These are phyloP conservation scores for Colletotrichum eleusines DNA, from an alignment of 2,329 filamentous ascomycete genomes.

Conservation along the genomic window DNA sequence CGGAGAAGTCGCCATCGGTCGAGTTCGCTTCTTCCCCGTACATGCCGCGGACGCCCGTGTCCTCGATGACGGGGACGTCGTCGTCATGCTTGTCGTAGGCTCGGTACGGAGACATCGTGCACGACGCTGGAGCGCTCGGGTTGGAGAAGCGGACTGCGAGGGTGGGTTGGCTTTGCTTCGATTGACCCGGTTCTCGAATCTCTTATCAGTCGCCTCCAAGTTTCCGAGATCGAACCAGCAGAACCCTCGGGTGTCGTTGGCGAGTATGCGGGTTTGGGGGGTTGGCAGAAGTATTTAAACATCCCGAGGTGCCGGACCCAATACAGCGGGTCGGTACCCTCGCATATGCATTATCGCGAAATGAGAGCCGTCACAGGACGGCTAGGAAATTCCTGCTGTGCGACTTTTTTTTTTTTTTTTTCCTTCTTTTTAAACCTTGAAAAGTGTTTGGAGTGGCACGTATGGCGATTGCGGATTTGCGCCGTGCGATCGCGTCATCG, in stretches of 20 bases:
- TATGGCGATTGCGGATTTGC: slow-evolving; percentile 35
- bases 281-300: not conserved
- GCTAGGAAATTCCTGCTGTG: not conserved
- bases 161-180: not conserved
- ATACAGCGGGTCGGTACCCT: not conserved
- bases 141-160: not conserved
- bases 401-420: slow-evolving; percentile 14
- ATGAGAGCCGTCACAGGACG: slow-evolving; percentile 10
- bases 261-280: not conserved
- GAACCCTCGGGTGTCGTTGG: not conserved
- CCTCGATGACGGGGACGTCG: slow-evolving; percentile 28
- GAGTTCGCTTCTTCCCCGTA: slow-evolving; percentile 40
- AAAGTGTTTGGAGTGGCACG: slow-evolving; percentile 12
- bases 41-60: slow-evolving; percentile 7
- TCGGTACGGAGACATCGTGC: slow-evolving; percentile 28
- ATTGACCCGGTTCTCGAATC: not conserved
- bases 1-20: slow-evolving; percentile 57
- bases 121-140: not conserved
- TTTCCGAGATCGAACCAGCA: not conserved
- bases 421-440: not conserved
- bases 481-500: slow-evolving; percentile 38
- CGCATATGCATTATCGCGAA: slow-evolving; percentile 30
- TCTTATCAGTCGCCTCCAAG: not conserved
- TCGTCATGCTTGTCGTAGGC: slow-evolving; percentile 37
- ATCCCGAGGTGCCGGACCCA: slow-evolving; percentile 8